Evolutionary conservation across 192 early-diverging fungal species (phyloP).

Genomic region (Entophlyctis luteolus): DNA sequence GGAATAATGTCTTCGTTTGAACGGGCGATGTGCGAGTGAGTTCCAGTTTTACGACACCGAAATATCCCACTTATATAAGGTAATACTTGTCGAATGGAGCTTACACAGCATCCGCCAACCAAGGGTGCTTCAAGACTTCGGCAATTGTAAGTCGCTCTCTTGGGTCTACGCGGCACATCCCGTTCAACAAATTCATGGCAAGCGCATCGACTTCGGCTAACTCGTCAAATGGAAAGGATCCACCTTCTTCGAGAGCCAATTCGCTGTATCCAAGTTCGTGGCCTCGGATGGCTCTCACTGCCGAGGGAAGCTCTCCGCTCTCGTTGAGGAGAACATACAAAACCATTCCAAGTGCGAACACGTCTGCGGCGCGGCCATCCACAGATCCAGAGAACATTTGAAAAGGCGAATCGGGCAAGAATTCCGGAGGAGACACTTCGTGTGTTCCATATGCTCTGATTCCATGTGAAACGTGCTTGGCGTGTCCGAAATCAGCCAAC

Average conservation of each 20-base stretch:
- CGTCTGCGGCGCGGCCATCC: constrained; percentile 19
- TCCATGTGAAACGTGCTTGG: not conserved
- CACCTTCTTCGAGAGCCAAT: not conserved
- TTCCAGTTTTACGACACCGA: not conserved
- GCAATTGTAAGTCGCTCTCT: not conserved
- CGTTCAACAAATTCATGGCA: constrained; percentile 5
- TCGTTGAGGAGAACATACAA: constrained; percentile 7
- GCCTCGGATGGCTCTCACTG: not conserved
- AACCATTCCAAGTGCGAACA: constrained; percentile 28
- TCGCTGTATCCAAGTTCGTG: not conserved
- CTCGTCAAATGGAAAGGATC: not conserved
- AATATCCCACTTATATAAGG: not conserved
- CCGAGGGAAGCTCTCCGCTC: constrained; percentile 5
- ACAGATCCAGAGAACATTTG: not conserved
- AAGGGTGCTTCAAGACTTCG: not conserved
- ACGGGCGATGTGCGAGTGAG: not conserved
- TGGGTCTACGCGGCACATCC: constrained; percentile 19
- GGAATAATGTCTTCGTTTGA: not conserved
- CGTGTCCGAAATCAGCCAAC: constrained; percentile 25
- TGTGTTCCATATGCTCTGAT: constrained; percentile 9
- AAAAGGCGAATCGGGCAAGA: not conserved
- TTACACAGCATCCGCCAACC: not conserved
- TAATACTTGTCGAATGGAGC: not conserved
- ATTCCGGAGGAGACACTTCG: constrained; percentile 10
- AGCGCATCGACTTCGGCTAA: not conserved